Conservation (phyloP, 2,329 filamentous ascomycete genomes). For the Zalaria obscura region DNA sequence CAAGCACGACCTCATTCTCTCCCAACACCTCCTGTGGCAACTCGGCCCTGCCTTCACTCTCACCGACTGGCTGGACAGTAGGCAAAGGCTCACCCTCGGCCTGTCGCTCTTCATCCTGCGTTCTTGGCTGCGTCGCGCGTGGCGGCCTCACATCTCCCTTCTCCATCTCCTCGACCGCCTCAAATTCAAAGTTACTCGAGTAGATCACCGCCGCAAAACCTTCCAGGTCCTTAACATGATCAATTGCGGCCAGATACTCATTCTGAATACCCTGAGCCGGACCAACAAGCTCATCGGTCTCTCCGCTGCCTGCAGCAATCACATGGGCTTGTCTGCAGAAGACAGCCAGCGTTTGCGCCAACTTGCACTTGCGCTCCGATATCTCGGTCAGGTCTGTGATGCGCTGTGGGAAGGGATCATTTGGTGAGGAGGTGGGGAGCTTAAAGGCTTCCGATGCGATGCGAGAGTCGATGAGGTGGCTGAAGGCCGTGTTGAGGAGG, state of each 20-base stretch:
- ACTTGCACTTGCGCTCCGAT: constrained; percentile 44
- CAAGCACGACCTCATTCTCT: not conserved
- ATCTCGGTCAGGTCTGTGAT: constrained; percentile 30
- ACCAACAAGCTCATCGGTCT: constrained; percentile 35
- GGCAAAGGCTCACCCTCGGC: not conserved
- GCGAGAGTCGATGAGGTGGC: constrained; percentile 68
- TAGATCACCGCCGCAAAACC: constrained; percentile 81
- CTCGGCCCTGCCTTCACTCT: constrained; percentile 2
- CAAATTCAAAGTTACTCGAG: constrained; percentile 59
- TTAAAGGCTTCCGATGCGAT: constrained; percentile 70
- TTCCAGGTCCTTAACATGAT: constrained; percentile 60
- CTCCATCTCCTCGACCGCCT: constrained; percentile 22
- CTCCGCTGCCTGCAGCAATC: constrained; percentile 63
- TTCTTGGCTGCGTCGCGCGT: not conserved
- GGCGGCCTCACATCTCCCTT: not conserved
- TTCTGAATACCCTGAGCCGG: constrained; percentile 23
- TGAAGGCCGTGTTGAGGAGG: constrained; percentile 78
- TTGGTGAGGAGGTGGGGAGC: constrained; percentile 22
- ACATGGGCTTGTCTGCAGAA: constrained; percentile 80
- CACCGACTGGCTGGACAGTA: not conserved
- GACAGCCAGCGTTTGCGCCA: constrained; percentile 81
- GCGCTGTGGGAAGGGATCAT: constrained; percentile 37
- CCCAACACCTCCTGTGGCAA: constrained; percentile 1
- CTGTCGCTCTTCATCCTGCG: not conserved
- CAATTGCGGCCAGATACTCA: constrained; percentile 49